Percentiles rank a stretch among this genome's conserved stretches.
phyloP scores from a whole-genome alignment of 2,329 filamentous ascomycete species.

The Microdochium bolleyi region DNA sequence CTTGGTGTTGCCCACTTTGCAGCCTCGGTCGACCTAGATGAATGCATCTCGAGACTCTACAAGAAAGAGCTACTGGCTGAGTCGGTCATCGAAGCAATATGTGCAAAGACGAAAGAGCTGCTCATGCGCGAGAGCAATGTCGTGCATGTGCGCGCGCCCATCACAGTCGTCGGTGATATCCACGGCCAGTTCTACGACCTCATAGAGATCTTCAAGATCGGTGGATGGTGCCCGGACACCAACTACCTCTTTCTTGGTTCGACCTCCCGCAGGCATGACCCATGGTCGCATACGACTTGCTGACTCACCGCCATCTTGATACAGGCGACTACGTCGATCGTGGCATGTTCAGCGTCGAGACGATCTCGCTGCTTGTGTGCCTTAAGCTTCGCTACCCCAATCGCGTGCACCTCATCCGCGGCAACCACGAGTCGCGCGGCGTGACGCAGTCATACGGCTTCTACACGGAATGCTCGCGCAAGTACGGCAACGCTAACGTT shows the following conservation, averaged over 20 bases:
- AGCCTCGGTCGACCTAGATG: conserved; percentile 96
- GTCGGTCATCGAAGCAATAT: conserved; percentile 97
- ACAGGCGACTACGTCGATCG: conserved; percentile 95
- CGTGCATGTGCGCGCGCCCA: conserved; percentile 88
- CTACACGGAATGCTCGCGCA: conserved; percentile 95
- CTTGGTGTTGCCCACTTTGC: conserved; percentile 2
- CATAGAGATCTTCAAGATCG: conserved; percentile 98
- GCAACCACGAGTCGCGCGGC: conserved; percentile 95
- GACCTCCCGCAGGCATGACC: conserved; percentile 4
- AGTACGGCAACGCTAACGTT: conserved; percentile 97
- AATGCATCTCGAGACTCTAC: conserved; percentile 95
- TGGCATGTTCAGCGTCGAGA: conserved; percentile 97
- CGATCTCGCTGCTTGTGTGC: conserved; percentile 94
- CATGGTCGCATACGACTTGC: background rate
- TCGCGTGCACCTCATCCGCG: conserved; percentile 90
- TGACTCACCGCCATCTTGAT: conserved; percentile 2
- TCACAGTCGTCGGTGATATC: conserved; percentile 97
- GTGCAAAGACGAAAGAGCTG: conserved; percentile 96
- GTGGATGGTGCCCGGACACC: conserved; percentile 92
- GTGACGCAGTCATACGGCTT: conserved; percentile 99
- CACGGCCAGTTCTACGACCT: conserved; percentile 98
- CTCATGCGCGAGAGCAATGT: conserved; percentile 99
- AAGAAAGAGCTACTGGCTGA: conserved; percentile 95
- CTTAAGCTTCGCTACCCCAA: conserved; percentile 94
- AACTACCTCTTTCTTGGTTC: conserved; percentile 95